phyloP scores from a whole-genome alignment of 768 basidiomycete species.

The Amanita jacksonii region DNA sequence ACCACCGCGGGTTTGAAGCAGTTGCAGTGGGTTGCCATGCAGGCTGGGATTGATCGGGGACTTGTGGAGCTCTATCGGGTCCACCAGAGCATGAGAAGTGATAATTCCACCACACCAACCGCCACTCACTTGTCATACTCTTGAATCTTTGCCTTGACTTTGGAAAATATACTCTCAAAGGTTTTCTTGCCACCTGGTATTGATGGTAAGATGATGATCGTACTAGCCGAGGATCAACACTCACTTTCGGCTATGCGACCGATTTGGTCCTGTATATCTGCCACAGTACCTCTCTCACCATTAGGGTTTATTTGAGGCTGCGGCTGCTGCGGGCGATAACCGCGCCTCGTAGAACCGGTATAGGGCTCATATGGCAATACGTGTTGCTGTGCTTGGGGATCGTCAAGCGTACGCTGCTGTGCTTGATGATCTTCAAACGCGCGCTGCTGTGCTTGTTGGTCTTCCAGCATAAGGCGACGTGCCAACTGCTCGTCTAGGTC shows the following conservation, averaged over 20 bases:
- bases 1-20: constrained; percentile 3
- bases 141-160: constrained; percentile 77
- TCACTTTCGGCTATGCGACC: constrained; percentile 70
- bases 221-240: constrained; percentile 19
- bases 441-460: constrained; percentile 23
- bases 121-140: constrained; percentile 53
- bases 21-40: neutral
- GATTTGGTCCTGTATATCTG: constrained; percentile 68
- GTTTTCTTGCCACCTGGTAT: constrained; percentile 67
- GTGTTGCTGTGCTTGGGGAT: constrained; percentile 24
- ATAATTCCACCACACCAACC: constrained; percentile 15
- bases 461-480: constrained; percentile 59
- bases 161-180: constrained; percentile 58
- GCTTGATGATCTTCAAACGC: constrained; percentile 27
- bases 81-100: neutral
- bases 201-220: constrained; percentile 1
- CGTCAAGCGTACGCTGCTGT: constrained; percentile 22
- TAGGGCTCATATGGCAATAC: constrained; percentile 16
- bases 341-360: constrained; percentile 8
- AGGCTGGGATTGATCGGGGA: constrained; percentile 1
- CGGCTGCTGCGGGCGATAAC: constrained; percentile 16
- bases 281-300: constrained; percentile 40
- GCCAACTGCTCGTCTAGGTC: constrained; percentile 78
- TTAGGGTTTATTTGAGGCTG: constrained; percentile 5
- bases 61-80: neutral